These are phyloP conservation scores for Beta macrorhiza DNA, from an alignment of 179 eudicot genomes.

Conservation along the genomic window DNA sequence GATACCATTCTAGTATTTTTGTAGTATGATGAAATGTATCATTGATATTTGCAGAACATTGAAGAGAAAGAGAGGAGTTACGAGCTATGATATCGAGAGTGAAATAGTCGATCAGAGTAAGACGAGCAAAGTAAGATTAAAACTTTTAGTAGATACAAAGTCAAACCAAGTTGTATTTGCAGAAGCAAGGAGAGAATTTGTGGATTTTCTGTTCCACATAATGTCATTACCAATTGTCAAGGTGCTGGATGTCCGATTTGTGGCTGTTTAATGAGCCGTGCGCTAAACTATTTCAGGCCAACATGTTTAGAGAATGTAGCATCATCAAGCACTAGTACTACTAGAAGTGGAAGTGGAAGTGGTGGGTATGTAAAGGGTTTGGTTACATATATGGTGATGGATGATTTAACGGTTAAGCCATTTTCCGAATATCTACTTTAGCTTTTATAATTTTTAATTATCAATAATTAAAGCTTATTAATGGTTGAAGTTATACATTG, in stretches of 20 bases:
- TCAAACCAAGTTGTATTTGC: neutral
- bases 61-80: neutral
- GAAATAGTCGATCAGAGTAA: neutral
- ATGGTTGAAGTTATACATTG: too few relatives aligned
- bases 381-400: slow-evolving; percentile 43
- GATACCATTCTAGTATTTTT: too few relatives aligned
- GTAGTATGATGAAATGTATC: too few relatives aligned
- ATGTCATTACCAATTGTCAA: slow-evolving; percentile 20
- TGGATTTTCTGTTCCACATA: slow-evolving; percentile 32
- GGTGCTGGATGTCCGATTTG: neutral
- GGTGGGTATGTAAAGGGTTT: neutral
- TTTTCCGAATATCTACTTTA: slow-evolving; percentile 18
- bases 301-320: too few relatives aligned
- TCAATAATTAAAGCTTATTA: too few relatives aligned
- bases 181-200: slow-evolving; percentile 23
- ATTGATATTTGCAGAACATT: neutral
- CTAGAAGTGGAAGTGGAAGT: too few relatives aligned
- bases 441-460: too few relatives aligned
- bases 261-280: too few relatives aligned
- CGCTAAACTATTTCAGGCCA: too few relatives aligned
- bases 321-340: too few relatives aligned
- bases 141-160: slow-evolving; percentile 15
- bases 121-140: slow-evolving; percentile 5
- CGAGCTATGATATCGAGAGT: neutral
- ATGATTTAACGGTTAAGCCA: slow-evolving; percentile 37